Evolutionary conservation across 2,329 filamentous ascomycete species (phyloP), one percentile per base, ranked within the genome.

Genomic region (Aspergillus phoenicis): DNA sequence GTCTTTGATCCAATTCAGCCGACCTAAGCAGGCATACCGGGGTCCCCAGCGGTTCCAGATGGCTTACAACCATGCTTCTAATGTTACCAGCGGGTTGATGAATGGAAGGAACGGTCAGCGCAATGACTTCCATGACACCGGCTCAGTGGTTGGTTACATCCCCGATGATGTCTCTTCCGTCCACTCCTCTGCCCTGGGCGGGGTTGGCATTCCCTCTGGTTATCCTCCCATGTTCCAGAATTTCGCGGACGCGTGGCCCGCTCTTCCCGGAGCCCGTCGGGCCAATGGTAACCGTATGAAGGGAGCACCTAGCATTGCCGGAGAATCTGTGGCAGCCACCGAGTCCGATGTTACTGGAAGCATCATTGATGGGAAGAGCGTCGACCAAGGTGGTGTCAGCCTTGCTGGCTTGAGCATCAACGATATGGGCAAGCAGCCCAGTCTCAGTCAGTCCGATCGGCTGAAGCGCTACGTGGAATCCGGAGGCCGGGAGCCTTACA

Each of bases 161-260:
- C 92, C 94, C 2, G 95, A 99, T 71, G 95, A 99, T 75, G 93
- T 97, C 43, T 98, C 94, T 8, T 97, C 93, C 2, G 90, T 99
- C 49, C 94, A 98, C 77, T 93, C 93, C 52, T 97, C 93, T 48
- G 89, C 93, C 1, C 86, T 98, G 55, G 93, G 93, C 58, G 93
- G 93, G 39, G 90, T 91, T 38, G 90, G 89, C n/a, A 83, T 96
- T 30, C 84, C 89, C 57, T 88, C 89, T 52, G 91, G 92, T 24
- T 98, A 94, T 75, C 95, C 95, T 15, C 90, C 91, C 17, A 96
- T 97, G 90, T 99, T 99, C 78, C 93, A 92, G 59, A 91, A 89
- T 75, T 98, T 99, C 79, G 89, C 90, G 36, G 94, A 98, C 68
- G 84, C 83, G 4, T 99, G 95, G 95, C 95, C 95, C 30, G 86